Percentiles rank a stretch among this genome's conserved stretches.
Evolutionary conservation across 2,329 filamentous ascomycete genomes (phyloP).

Genomic region (Colletotrichum sidae): DNA sequence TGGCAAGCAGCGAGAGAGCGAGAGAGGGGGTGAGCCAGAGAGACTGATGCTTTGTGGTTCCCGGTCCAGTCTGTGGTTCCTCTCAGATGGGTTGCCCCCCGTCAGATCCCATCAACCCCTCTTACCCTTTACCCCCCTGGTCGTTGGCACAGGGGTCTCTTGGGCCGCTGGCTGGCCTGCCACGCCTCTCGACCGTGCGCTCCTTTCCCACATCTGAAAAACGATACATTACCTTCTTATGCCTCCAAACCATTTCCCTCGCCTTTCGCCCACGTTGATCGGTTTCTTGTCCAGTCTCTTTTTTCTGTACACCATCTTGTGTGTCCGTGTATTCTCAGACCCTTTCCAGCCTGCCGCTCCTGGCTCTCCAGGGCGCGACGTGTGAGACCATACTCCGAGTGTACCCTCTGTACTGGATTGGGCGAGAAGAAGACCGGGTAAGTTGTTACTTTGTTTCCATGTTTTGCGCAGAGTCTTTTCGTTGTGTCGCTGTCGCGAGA

Average conservation of each 20-base stretch:
- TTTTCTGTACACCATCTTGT: slow-evolving; percentile 44
- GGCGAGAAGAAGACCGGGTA: slow-evolving; percentile 27
- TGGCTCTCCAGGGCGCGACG: slow-evolving; percentile 60
- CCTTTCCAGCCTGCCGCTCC: slow-evolving; percentile 53
- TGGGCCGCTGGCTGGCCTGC: slow-evolving; percentile 36
- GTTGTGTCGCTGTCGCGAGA: too few relatives aligned
- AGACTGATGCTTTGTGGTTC: slow-evolving; percentile 21
- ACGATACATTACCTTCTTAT: slow-evolving; percentile 36
- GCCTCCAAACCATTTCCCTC: slow-evolving; percentile 25
- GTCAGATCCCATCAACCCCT: slow-evolving; percentile 4
- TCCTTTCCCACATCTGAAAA: slow-evolving; percentile 32
- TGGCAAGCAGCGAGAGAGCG: slow-evolving; percentile 12
- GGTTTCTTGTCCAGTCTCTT: slow-evolving; percentile 43
- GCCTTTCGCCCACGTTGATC: slow-evolving; percentile 34
- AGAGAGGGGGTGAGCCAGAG: slow-evolving; percentile 18
- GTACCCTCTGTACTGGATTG: slow-evolving; percentile 30
- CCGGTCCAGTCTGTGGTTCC: slow-evolving; percentile 22
- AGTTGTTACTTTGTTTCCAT: slow-evolving; percentile 16
- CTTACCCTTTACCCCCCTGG: slow-evolving; percentile 2
- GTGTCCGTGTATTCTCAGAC: slow-evolving; percentile 44
- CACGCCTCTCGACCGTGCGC: slow-evolving; percentile 28
- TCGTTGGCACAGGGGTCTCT: slow-evolving; percentile 37
- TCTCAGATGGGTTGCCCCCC: slow-evolving; percentile 23
- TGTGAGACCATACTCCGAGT: slow-evolving; percentile 45
- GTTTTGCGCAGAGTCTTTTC: background rate